phyloP scores from a whole-genome alignment of 2,329 filamentous ascomycete species.

The Arthrobotrys entomopaga region DNA sequence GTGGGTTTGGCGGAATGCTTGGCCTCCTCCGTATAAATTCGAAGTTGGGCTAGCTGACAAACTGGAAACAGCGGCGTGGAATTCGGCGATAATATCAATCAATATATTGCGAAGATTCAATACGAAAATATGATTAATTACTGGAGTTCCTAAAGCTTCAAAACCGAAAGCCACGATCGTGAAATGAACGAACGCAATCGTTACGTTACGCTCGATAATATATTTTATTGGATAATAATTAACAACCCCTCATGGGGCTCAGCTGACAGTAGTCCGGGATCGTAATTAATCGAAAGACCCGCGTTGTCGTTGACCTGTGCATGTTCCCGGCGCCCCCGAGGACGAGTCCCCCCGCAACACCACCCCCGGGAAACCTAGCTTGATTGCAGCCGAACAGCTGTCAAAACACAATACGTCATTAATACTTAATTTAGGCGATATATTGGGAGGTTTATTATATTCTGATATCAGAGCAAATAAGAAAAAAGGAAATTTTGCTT shows the following conservation, averaged over 20 bases:
- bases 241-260: slow-evolving; percentile 36
- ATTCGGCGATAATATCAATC: too few species aligned
- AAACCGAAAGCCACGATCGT: neutral
- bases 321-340: slow-evolving; percentile 34
- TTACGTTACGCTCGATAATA: too few species aligned
- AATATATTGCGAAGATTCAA: too few species aligned
- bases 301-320: too few species aligned
- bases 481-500: neutral
- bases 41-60: too few species aligned
- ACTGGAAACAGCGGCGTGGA: too few species aligned
- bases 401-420: slow-evolving; percentile 42
- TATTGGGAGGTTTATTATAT: slow-evolving; percentile 10
- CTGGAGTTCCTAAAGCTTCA: neutral
- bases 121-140: too few species aligned
- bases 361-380: slow-evolving; percentile 39
- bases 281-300: neutral
- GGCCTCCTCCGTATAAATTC: slow-evolving; percentile 5
- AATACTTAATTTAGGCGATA: slow-evolving; percentile 37
- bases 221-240: too few species aligned
- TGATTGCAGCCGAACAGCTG: slow-evolving; percentile 24
- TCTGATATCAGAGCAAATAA: neutral
- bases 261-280: slow-evolving; percentile 33
- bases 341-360: slow-evolving; percentile 20
- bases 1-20: slow-evolving; percentile 42
- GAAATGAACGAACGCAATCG: too few species aligned